phyloP scores from a whole-genome alignment of 352 stramenopile species.

The Phytophthora crassamura region DNA sequence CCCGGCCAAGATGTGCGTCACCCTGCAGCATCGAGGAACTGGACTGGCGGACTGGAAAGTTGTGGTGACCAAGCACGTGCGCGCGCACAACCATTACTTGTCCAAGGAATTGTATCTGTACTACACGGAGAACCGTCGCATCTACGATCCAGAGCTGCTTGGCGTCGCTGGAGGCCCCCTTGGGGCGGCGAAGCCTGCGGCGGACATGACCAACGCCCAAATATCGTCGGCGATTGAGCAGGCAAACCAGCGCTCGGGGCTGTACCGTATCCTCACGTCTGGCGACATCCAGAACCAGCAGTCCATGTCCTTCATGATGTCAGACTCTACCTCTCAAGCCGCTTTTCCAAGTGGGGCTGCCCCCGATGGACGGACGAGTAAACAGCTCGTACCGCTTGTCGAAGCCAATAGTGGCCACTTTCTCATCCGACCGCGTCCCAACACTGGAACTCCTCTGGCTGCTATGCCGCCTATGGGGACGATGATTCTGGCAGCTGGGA shows the following conservation, averaged over 20 bases:
- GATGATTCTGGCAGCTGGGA: conserved; percentile 42
- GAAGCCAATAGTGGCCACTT: conserved; percentile 19
- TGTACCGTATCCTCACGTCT: conserved; percentile 25
- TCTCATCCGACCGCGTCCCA: conserved; percentile 20
- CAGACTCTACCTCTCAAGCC: conserved; percentile 9
- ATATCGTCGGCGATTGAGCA: conserved; percentile 34
- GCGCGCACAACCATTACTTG: conserved; percentile 76
- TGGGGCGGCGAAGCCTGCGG: not conserved
- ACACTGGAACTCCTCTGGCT: not conserved
- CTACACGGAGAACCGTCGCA: conserved; percentile 81
- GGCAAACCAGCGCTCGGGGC: conserved; percentile 19
- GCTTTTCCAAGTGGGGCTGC: conserved; percentile 3
- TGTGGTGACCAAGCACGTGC: conserved; percentile 78
- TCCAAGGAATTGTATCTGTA: conserved; percentile 79
- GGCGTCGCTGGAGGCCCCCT: conserved; percentile 26
- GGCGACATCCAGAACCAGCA: conserved; percentile 27
- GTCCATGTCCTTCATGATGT: conserved; percentile 20
- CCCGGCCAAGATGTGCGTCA: conserved; percentile 83
- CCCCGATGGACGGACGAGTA: not conserved
- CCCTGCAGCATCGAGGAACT: conserved; percentile 56
- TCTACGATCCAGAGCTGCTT: conserved; percentile 78
- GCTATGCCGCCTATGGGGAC: conserved; percentile 29
- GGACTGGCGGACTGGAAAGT: conserved; percentile 63
- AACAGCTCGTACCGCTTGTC: conserved; percentile 18
- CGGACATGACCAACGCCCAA: conserved; percentile 13